Percentiles rank a stretch among this genome's conserved stretches.
Evolutionary conservation across 371 early-diverging fungal species (phyloP).

Genomic region (Chytridiales sp.): DNA sequence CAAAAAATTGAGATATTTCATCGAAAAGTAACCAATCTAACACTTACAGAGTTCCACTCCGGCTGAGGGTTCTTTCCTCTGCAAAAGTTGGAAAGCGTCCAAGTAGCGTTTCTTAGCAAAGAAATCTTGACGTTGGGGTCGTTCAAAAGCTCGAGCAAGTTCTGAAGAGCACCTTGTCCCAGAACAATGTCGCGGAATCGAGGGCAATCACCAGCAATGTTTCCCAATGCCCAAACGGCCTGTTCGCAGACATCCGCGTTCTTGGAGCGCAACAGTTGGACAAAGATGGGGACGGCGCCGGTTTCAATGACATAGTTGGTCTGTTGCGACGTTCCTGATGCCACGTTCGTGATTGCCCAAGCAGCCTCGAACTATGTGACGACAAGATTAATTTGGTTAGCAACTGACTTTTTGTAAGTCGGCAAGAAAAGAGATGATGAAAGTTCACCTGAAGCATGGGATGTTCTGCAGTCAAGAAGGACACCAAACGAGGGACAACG

Average conservation of each 20-base stretch:
- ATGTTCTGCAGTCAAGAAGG: constrained; percentile 84
- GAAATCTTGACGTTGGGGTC: constrained; percentile 80
- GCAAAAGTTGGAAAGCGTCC: constrained; percentile 99
- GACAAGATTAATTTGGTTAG: too few species aligned
- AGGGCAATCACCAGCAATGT: constrained; percentile 99
- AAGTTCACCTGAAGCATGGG: constrained; percentile 83
- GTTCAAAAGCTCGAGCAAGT: constrained; percentile 79
- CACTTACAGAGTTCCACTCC: too few species aligned
- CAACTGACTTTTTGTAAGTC: too few species aligned
- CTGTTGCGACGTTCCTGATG: constrained; percentile 96
- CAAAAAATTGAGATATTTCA: too few species aligned
- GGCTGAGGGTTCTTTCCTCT: constrained; percentile 98
- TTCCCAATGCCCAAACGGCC: constrained; percentile 99
- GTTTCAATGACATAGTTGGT: constrained; percentile 93
- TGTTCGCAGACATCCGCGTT: constrained; percentile 97
- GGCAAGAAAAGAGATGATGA: too few species aligned
- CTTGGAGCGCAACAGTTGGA: constrained; percentile 83
- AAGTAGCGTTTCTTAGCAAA: constrained; percentile 97
- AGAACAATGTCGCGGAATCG: constrained; percentile 93
- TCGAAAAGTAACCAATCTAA: too few species aligned
- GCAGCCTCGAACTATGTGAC: constrained; percentile 96
- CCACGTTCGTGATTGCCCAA: constrained; percentile 99
- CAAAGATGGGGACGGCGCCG: constrained; percentile 93
- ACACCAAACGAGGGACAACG: constrained; percentile 94
- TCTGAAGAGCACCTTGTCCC: constrained; percentile 77